Evolutionary conservation across 495 filamentous ascomycete species (phyloP).

Genomic region (Penicillium longicatenatum): DNA sequence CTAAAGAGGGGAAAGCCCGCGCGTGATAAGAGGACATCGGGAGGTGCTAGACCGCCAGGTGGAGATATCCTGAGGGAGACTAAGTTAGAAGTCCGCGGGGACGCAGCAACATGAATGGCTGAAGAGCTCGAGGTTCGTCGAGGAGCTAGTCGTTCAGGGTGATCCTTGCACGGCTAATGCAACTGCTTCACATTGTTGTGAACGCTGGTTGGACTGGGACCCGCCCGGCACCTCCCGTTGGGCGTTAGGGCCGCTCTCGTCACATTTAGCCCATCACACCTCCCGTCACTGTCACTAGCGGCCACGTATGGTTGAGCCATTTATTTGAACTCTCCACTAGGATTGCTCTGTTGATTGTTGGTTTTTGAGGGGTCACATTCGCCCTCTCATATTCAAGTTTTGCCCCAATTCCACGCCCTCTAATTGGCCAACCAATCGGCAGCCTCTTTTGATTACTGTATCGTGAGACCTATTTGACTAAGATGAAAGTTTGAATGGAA

Average conservation of each 20-base stretch:
- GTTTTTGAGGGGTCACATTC: not conserved
- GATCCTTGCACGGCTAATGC: slow-evolving; percentile 26
- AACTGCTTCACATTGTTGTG: slow-evolving; percentile 28
- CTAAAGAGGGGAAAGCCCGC: slow-evolving; percentile 8
- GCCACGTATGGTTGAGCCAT: not conserved
- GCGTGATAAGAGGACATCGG: slow-evolving; percentile 11
- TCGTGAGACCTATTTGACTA: not conserved
- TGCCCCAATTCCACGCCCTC: not conserved
- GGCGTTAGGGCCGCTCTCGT: slow-evolving; percentile 28
- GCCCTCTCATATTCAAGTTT: not conserved
- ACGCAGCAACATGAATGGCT: slow-evolving; percentile 20
- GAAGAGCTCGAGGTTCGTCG: slow-evolving; percentile 21
- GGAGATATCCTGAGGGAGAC: slow-evolving; percentile 12
- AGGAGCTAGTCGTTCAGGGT: slow-evolving; percentile 4
- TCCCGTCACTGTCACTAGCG: not conserved
- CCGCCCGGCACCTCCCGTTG: slow-evolving; percentile 30
- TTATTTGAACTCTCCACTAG: not conserved
- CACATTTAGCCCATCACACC: slow-evolving; percentile 21
- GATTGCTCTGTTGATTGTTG: not conserved
- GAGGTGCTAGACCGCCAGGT: slow-evolving; percentile 8
- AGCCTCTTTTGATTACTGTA: not conserved
- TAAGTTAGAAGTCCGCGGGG: slow-evolving; percentile 18
- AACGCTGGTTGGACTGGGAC: slow-evolving; percentile 26
- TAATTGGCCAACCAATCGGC: not conserved
- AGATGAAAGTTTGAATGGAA: not conserved